Evolutionary conservation across 2,329 filamentous ascomycete species (phyloP), one percentile per base, ranked within the genome.

Genomic region (Colletotrichum liriopes): DNA sequence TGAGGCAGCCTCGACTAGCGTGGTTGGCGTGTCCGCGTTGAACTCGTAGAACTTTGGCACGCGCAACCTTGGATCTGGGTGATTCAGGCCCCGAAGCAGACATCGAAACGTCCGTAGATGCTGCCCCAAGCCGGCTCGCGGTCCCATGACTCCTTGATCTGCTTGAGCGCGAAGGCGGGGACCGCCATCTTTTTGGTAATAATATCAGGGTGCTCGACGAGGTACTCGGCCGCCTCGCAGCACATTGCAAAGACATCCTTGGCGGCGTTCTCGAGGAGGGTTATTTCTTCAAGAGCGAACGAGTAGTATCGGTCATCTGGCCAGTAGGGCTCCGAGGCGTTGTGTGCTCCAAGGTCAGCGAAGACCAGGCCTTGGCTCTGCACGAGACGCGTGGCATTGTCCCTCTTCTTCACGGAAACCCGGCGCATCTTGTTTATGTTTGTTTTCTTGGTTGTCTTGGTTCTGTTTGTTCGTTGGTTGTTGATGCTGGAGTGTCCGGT

Each of bases 251-350:
- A 67, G 2, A 67, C 58, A 26, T 67, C 65, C 20, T 35, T 45
- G 9, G 65, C 32, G 4, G 65, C 58, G 3, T 5, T n/a, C 9
- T 67, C 65, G 5, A 67, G 65, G 14, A 67, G 58, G 1, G 23
- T 9, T 16, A 67, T 37, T 35, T 67, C 65, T 26, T 37, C 47
- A 5, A 11, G 8, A 12, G 58, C 47, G 29, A 67, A 67, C 5
- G 65, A 67, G n/a, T 63, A 67, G 29, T 67, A 67, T 11, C 65
- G 56, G 37, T 63, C 7, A 29, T 67, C 65, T 23, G 65, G 65
- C 65, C 65, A 67, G 45, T 67, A 63, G 1, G 55, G 65, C 23
- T 67, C 56, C 18, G 56, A 43, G 23, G 18, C 39, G 32, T 43
- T 37, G 14, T 56, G 47, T 3, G 65, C 26, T 9, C 54, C 58